phyloP scores from a whole-genome alignment of 2,329 filamentous ascomycete species.

The Leptographium procerum region DNA sequence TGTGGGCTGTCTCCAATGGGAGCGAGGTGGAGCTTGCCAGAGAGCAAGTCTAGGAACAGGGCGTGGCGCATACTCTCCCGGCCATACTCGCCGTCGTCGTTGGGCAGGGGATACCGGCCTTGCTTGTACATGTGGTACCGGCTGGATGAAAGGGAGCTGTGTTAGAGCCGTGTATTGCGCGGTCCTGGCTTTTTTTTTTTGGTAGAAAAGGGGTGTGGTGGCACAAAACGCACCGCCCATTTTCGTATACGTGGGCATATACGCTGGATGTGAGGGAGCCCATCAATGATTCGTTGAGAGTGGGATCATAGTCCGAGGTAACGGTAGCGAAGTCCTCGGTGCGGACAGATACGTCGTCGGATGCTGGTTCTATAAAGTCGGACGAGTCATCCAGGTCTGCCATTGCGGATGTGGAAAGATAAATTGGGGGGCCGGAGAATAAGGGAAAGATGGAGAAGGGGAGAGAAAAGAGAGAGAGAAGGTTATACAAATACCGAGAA shows the following conservation, averaged over 20 bases:
- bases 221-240: slow-evolving; percentile 21
- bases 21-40: slow-evolving; percentile 29
- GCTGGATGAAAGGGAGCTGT: slow-evolving; percentile 16
- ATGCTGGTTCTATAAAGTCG: slow-evolving; percentile 13
- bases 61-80: slow-evolving; percentile 38
- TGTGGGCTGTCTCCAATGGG: slow-evolving; percentile 33
- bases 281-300: slow-evolving; percentile 22
- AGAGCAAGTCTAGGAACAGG: slow-evolving; percentile 34
- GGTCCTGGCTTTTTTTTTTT: no score
- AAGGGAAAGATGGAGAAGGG: background rate
- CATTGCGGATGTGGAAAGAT: background rate
- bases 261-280: slow-evolving; percentile 29
- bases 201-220: background rate
- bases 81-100: slow-evolving; percentile 38
- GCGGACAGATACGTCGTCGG: slow-evolving; percentile 8
- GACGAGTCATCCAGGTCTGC: slow-evolving; percentile 5
- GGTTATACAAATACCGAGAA: no score
- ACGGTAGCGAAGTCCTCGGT: slow-evolving; percentile 13
- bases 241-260: slow-evolving; percentile 24
- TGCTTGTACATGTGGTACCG: slow-evolving; percentile 37
- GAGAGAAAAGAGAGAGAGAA: background rate
- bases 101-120: slow-evolving; percentile 38
- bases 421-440: background rate
- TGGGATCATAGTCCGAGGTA: slow-evolving; percentile 29
- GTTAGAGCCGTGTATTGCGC: background rate